Percentiles rank a stretch among this genome's conserved stretches.
phyloP scores from a whole-genome alignment of 2,329 filamentous ascomycete species.

The Clonostachys chloroleuca region DNA sequence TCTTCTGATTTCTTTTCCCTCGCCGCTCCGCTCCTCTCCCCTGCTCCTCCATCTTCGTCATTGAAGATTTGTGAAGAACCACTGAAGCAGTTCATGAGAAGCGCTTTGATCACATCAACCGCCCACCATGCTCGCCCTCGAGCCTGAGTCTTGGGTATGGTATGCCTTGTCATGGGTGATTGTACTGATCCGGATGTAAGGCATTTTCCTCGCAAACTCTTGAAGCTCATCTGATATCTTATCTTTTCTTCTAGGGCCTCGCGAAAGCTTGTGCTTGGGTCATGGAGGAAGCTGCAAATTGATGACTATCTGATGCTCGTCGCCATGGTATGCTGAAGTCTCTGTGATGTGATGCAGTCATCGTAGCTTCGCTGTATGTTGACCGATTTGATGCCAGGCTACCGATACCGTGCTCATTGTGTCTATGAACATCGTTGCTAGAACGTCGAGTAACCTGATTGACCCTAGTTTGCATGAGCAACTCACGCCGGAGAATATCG shows the following conservation, averaged over 20 bases:
- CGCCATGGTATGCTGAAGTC: constrained; percentile 2
- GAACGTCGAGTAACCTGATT: constrained; percentile 57
- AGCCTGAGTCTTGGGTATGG: constrained; percentile 6
- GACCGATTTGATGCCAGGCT: constrained; percentile 13
- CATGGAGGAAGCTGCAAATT: constrained; percentile 4
- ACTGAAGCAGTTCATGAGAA: no score
- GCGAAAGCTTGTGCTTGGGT: constrained; percentile 5
- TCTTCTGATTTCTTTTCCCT: no score
- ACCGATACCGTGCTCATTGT: constrained; percentile 51
- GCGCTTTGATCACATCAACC: no score
- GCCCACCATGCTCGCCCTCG: constrained; percentile 3
- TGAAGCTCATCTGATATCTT: background rate
- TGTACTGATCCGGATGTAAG: constrained; percentile 4
- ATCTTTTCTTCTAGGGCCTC: constrained; percentile 1
- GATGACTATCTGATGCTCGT: constrained; percentile 5
- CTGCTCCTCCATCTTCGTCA: no score
- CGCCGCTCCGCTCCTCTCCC: no score
- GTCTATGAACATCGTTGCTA: constrained; percentile 47
- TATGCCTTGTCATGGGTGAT: constrained; percentile 4
- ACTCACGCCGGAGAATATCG: constrained; percentile 39
- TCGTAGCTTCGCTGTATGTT: background rate
- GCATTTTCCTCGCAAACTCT: background rate
- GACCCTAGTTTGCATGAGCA: constrained; percentile 33
- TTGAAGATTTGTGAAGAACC: no score
- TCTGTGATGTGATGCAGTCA: background rate